phyloP scores from a whole-genome alignment of 441 rosid species.

The Biscutella laevigata region DNA sequence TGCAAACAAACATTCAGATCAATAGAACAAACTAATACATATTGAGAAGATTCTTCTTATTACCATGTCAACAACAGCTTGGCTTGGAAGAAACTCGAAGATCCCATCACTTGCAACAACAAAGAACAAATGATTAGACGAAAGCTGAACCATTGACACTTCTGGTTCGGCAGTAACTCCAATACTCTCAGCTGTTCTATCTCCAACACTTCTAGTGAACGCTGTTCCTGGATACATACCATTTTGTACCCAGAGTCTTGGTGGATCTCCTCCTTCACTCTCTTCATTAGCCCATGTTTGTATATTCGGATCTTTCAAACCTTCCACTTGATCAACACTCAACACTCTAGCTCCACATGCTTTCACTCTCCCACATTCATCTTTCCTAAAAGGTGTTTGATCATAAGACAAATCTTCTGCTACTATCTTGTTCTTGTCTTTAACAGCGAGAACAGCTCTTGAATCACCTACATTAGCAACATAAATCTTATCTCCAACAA shows the following conservation, averaged over 20 bases:
- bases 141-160: conserved; percentile 52
- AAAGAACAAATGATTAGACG: conserved; percentile 64
- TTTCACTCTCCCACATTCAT: conserved; percentile 88
- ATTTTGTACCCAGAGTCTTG: conserved; percentile 88
- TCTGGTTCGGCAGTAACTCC: conserved; percentile 87
- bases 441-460: conserved; percentile 76
- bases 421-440: conserved; percentile 42
- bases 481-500: conserved; percentile 62
- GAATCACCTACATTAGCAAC: conserved; percentile 94
- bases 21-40: not conserved
- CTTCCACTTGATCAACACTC: conserved; percentile 86
- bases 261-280: conserved; percentile 82
- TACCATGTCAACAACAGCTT: conserved; percentile 85
- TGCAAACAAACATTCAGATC: conserved; percentile 18
- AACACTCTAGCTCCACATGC: conserved; percentile 80
- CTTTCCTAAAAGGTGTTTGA: conserved; percentile 92
- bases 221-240: conserved; percentile 94
- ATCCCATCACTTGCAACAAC: conserved; percentile 95
- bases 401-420: conserved; percentile 81
- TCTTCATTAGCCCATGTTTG: conserved; percentile 85
- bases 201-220: conserved; percentile 86
- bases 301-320: conserved; percentile 66
- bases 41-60: not conserved
- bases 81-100: conserved; percentile 91
- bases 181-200: conserved; percentile 66